Base-by-base conservation (phyloP, 345 rosid species). In the Aquilaria yunnanensis region DNA sequence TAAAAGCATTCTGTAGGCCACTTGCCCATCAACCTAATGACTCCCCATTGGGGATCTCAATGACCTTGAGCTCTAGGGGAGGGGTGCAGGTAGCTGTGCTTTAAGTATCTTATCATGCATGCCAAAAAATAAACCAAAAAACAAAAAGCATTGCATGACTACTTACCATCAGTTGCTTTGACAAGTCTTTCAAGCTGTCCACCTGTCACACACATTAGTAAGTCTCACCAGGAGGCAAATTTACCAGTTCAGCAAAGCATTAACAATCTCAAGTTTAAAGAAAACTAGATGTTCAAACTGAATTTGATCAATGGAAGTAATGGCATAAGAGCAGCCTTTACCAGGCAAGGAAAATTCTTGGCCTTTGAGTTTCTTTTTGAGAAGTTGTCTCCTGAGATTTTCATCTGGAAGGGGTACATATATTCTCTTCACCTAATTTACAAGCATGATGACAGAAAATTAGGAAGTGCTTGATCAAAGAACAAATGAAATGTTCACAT, bases 371-470 rank as follows among this genome's bases (percentile, higher is more conserved):
- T 81, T 89, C 73, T 78, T 68, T 73, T 78, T 80, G 4, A 89
- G 77, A 68, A 93, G 97, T 73, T 81, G 73, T 74, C 75, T 80
- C 68, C 98, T 83, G 33, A 89, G 84, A 60, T 79, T 83, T 62
- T 77, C 79, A 76, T 89, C 92, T 10, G 98, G 98, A 34, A 93
- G 68, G 3, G 98, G 97, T 56, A 93, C 75, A 66, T 93, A 89
- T 69, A 93, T 93, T 81, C 94, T 85, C 84, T 93, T 93, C 14
- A 89, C 98, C 98, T 93, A 77, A 66, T 65, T 70, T 60, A 54
- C 10, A 54, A 37, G 43, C 5, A 37, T 37, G 43, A 5, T 37
- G 43, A 37, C 8, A 37, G 43, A 37, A 37, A 9, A 37, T 37
- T 37, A 37, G 43, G 8, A 37, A 37, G 8, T 37, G 43, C 5